Evolutionary conservation across 805 yeast species (phyloP).

Genomic region (Ogataea nitratoaversa): DNA sequence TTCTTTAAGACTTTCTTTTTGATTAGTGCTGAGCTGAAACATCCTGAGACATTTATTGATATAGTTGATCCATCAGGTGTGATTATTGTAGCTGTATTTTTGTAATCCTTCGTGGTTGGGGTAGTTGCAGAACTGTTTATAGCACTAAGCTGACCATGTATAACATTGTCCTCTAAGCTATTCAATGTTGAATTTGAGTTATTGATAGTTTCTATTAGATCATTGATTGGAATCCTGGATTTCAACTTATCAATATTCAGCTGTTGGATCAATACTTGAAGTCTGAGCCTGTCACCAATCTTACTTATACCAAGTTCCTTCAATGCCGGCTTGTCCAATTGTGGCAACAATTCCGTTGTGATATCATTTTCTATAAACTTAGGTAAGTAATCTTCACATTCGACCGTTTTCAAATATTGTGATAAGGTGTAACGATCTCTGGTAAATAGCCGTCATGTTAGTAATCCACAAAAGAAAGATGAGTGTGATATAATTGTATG

Average conservation of each 20-base stretch:
- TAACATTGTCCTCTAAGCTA: conserved; percentile 12
- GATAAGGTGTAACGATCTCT: conserved; percentile 16
- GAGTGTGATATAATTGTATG: background rate
- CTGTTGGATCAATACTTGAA: conserved; percentile 54
- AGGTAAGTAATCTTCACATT: conserved; percentile 25
- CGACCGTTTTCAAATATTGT: conserved; percentile 22
- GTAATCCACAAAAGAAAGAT: background rate
- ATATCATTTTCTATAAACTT: conserved; percentile 44
- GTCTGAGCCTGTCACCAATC: conserved; percentile 77
- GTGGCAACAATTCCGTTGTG: conserved; percentile 51
- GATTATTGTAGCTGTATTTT: conserved; percentile 53
- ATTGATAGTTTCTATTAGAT: conserved; percentile 18
- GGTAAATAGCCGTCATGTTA: background rate
- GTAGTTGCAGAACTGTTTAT: background rate
- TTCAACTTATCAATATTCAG: conserved; percentile 34
- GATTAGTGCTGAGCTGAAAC: conserved; percentile 76
- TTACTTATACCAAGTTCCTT: conserved; percentile 69
- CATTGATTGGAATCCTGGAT: conserved; percentile 14
- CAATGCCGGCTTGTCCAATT: conserved; percentile 59
- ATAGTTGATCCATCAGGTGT: conserved; percentile 69
- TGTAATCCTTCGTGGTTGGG: conserved; percentile 4
- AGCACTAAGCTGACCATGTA: background rate
- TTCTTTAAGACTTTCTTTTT: conserved; percentile 64
- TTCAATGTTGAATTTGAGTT: conserved; percentile 13
- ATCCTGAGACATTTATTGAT: conserved; percentile 67